These are phyloP conservation scores for Kodamaea hsintzibuensis DNA, from an alignment of 805 yeast genomes.

Conservation along the genomic window DNA sequence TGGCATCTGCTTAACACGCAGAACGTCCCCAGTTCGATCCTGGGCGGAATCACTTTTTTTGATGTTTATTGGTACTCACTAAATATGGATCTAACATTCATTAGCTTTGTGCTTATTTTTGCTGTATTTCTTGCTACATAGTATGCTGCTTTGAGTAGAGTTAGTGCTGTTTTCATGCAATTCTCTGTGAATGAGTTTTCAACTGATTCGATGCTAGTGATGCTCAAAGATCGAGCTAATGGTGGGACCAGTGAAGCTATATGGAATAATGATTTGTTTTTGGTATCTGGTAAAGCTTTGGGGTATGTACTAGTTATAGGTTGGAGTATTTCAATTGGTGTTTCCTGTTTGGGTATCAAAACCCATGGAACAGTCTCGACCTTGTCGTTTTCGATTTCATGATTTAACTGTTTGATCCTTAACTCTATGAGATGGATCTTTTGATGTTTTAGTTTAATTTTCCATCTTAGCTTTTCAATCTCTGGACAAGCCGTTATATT, in stretches of 20 bases:
- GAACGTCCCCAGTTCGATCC: conserved; percentile 99
- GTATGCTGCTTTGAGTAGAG: background rate
- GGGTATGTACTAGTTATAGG: background rate
- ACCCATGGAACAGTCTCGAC: background rate
- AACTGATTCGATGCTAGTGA: background rate
- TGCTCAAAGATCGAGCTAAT: background rate
- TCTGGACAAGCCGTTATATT: background rate
- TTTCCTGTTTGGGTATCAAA: background rate
- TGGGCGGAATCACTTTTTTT: conserved; percentile 85
- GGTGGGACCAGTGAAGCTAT: background rate
- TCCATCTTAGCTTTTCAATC: background rate
- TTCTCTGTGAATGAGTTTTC: background rate
- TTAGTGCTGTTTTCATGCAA: background rate
- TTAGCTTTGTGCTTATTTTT: background rate
- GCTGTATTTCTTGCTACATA: background rate
- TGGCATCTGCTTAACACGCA: conserved; percentile 99
- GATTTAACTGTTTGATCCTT: background rate
- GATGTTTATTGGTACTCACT: background rate
- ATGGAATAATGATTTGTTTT: background rate
- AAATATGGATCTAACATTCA: background rate
- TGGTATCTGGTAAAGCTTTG: background rate
- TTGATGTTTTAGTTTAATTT: background rate
- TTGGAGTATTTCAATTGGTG: background rate
- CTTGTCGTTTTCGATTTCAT: background rate
- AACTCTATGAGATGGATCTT: background rate